These are phyloP conservation scores for Saccharomycopsis hybrid DNA, from an alignment of 1,139 yeast species.

Conservation along the genomic window DNA sequence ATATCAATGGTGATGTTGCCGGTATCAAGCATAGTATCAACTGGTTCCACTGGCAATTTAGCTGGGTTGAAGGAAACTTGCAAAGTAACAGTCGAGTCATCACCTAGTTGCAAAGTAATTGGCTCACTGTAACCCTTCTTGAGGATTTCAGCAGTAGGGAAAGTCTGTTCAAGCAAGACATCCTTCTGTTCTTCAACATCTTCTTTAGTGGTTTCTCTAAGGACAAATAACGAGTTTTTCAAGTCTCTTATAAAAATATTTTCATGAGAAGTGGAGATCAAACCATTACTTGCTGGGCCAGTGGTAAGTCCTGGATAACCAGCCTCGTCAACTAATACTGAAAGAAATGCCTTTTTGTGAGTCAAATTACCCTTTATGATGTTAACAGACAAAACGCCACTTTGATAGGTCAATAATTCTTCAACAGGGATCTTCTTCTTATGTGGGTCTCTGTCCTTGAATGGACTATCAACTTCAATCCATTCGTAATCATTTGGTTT, in stretches of 20 bases:
- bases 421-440: conserved; percentile 44
- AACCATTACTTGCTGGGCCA: conserved; percentile 31
- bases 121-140: conserved; percentile 43
- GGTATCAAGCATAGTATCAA: conserved; percentile 61
- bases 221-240: conserved; percentile 47
- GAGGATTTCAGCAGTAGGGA: conserved; percentile 48
- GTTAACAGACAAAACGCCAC: conserved; percentile 57
- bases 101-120: conserved; percentile 39
- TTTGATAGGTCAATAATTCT: conserved; percentile 46
- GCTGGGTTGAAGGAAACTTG: conserved; percentile 59
- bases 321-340: conserved; percentile 58
- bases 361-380: conserved; percentile 43
- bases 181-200: conserved; percentile 44
- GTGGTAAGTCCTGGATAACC: conserved; percentile 53
- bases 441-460: conserved; percentile 33
- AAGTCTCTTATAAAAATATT: conserved; percentile 65
- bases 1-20: conserved; percentile 54
- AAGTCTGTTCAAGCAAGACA: conserved; percentile 42
- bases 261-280: conserved; percentile 34
- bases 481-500: conserved; percentile 60
- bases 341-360: conserved; percentile 45
- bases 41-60: conserved; percentile 43
- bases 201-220: conserved; percentile 49
- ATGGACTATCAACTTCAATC: conserved; percentile 45
- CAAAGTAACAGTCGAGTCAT: conserved; percentile 33